Conservation (phyloP, 2,329 filamentous ascomycete species). For the Aureobasidium sp. region DNA sequence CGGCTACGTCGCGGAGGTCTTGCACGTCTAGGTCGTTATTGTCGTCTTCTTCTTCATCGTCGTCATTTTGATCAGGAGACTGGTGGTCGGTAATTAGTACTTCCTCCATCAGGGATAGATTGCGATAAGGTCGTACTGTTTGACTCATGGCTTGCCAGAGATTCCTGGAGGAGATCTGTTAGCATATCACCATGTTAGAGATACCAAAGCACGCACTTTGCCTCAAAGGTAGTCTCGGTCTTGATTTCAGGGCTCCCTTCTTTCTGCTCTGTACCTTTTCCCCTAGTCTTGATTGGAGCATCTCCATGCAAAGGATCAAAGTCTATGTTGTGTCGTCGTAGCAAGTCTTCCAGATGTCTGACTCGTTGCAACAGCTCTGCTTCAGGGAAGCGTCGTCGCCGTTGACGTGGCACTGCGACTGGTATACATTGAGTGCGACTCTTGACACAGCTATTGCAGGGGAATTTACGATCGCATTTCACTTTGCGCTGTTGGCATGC, state of each 20-base stretch:
- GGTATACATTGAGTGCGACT: conserved; percentile 63
- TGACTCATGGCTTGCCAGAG: conserved; percentile 53
- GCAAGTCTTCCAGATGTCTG: conserved; percentile 71
- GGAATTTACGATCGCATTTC: conserved; percentile 72
- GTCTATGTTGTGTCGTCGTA: conserved; percentile 71
- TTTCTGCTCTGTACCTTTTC: conserved; percentile 1
- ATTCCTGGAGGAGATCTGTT: conserved; percentile 37
- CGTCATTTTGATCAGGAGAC: conserved; percentile 25
- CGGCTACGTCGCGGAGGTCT: conserved; percentile 37
- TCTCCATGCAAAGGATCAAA: conserved; percentile 68
- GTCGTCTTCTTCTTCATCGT: conserved; percentile 21
- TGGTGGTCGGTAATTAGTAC: conserved; percentile 30
- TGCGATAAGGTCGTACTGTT: conserved; percentile 35
- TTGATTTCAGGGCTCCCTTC: conserved; percentile 20
- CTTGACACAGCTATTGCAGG: conserved; percentile 75
- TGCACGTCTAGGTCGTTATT: conserved; percentile 32
- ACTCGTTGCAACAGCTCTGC: conserved; percentile 75
- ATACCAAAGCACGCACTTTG: neutral
- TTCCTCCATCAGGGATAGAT: neutral
- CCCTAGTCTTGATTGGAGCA: conserved; percentile 4
- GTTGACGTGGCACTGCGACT: conserved; percentile 51
- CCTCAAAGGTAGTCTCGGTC: conserved; percentile 26
- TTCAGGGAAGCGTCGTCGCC: conserved; percentile 71
- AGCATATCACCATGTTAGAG: too few relatives aligned
- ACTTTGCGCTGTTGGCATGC: conserved; percentile 82